phyloP scores from a whole-genome alignment of 169 alveolate genomes.

The Plasmodium malariae region DNA sequence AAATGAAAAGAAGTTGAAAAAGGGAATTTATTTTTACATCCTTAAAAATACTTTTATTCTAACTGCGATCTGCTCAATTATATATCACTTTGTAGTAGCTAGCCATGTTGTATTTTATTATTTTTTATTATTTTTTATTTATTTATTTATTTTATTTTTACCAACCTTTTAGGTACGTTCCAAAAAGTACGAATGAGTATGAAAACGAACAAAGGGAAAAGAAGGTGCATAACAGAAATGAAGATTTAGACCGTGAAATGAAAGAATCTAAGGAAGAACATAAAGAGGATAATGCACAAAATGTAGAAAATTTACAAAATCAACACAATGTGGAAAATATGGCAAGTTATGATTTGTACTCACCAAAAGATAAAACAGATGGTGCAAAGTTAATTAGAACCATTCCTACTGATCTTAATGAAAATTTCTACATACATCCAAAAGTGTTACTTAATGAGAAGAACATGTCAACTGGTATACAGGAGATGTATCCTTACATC shows the following conservation, averaged over 20 bases:
- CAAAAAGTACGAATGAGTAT: conserved; percentile 61
- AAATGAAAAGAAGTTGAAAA: not conserved
- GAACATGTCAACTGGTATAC: not conserved
- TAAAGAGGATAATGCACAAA: not conserved
- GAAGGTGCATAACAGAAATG: not conserved
- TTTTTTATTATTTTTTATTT: too few relatives aligned
- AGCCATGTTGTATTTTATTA: too few relatives aligned
- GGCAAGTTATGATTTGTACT: not conserved
- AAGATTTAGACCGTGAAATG: not conserved
- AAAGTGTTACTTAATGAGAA: not conserved
- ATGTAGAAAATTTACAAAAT: not conserved
- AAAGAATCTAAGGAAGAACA: not conserved
- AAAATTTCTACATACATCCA: not conserved
- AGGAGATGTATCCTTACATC: conserved; percentile 18
- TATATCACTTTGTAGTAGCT: too few relatives aligned
- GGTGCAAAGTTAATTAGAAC: conserved; percentile 38
- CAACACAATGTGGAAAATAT: too few relatives aligned
- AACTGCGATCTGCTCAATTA: too few relatives aligned
- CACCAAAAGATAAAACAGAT: conserved; percentile 1
- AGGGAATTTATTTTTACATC: too few relatives aligned
- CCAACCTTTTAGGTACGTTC: conserved; percentile 80
- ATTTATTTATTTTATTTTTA: not conserved
- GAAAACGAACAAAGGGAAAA: not conserved
- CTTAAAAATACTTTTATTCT: too few relatives aligned
- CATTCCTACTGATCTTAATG: not conserved